Evolutionary conservation across 257 asterid species (phyloP).

Genomic region (Ocimum tenuiflorum): DNA sequence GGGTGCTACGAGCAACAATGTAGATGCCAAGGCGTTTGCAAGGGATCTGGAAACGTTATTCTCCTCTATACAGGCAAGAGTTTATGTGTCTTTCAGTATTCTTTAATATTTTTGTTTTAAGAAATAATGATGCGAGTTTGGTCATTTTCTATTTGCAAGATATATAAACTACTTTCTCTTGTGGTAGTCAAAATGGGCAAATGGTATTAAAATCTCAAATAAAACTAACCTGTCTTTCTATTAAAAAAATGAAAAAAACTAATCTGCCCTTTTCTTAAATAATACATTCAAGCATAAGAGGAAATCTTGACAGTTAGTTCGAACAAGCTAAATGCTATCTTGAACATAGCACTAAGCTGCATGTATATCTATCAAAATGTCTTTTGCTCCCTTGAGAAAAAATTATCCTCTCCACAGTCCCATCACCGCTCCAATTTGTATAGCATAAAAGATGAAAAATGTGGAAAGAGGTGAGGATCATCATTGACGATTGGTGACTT

Average conservation of each 20-base stretch:
- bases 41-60: conserved; percentile 78
- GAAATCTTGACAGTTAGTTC: background rate
- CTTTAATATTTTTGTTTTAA: background rate
- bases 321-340: background rate
- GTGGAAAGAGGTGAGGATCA: too few relatives aligned
- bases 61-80: conserved; percentile 73
- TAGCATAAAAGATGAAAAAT: background rate
- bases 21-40: conserved; percentile 73
- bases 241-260: too few relatives aligned
- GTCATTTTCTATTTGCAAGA: background rate
- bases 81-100: background rate
- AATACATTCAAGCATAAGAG: background rate
- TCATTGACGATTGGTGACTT: background rate
- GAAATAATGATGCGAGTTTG: background rate
- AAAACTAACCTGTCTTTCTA: background rate
- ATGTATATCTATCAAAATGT: background rate
- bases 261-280: background rate
- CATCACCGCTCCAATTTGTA: background rate
- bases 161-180: background rate
- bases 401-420: too few relatives aligned
- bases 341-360: background rate
- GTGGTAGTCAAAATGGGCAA: background rate
- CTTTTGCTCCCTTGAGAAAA: background rate
- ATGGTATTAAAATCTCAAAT: background rate
- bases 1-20: conserved; percentile 84